These are phyloP conservation scores for Botrytis aclada DNA, from an alignment of 2,329 filamentous ascomycete genomes.

Conservation along the genomic window DNA sequence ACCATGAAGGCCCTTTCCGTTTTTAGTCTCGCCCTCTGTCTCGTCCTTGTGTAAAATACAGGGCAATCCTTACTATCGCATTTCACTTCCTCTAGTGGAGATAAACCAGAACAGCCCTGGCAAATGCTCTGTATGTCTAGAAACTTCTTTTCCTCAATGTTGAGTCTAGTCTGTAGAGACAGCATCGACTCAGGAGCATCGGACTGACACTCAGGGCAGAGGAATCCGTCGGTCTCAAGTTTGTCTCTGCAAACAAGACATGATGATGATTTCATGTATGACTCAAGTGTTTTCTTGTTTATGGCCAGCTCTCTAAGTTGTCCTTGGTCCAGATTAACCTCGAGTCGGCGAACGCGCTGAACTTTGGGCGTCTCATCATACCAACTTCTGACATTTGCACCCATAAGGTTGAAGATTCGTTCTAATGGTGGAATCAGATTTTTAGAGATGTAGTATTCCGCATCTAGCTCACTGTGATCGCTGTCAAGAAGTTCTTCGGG, in stretches of 20 bases:
- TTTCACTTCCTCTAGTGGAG: conserved; percentile 70
- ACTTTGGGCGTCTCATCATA: conserved; percentile 96
- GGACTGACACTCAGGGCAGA: conserved; percentile 58
- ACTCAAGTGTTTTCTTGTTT: conserved; percentile 73
- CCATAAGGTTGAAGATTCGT: conserved; percentile 93
- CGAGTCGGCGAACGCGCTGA: conserved; percentile 62
- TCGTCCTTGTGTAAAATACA: conserved; percentile 78
- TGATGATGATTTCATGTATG: conserved; percentile 79
- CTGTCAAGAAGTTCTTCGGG: conserved; percentile 79
- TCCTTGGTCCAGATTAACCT: conserved; percentile 32
- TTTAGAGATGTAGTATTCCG: conserved; percentile 95
- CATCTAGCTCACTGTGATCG: conserved; percentile 76
- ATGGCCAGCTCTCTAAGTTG: conserved; percentile 41
- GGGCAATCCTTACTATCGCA: conserved; percentile 93
- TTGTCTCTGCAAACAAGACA: conserved; percentile 69
- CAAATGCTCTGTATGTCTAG: conserved; percentile 69
- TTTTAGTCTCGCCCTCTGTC: conserved; percentile 51
- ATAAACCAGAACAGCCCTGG: conserved; percentile 71
- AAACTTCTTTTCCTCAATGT: conserved; percentile 60
- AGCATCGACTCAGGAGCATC: conserved; percentile 60
- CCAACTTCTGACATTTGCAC: conserved; percentile 86
- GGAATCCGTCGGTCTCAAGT: conserved; percentile 44
- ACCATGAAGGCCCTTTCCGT: conserved; percentile 41
- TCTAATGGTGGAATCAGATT: conserved; percentile 94
- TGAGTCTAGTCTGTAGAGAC: conserved; percentile 59